phyloP scores from a whole-genome alignment of 805 yeast species.

The Candida golubevii region DNA sequence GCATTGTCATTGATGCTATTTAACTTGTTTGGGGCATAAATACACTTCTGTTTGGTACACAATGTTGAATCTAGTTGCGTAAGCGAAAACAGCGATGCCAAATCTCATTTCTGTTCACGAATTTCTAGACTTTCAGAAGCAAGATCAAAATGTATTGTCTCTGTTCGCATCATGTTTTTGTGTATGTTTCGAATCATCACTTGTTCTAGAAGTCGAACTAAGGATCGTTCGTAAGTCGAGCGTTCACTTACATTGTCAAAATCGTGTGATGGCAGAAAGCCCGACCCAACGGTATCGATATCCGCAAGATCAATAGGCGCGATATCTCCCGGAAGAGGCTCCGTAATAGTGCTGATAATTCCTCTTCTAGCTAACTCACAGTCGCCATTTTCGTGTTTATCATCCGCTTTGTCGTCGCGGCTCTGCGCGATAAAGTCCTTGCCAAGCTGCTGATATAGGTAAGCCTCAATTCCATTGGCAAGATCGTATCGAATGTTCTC shows the following conservation, averaged over 20 bases:
- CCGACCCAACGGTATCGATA: conserved; percentile 19
- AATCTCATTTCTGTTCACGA: too few relatives aligned
- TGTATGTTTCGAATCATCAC: conserved; percentile 9
- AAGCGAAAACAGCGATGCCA: too few relatives aligned
- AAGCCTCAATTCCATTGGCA: conserved; percentile 33
- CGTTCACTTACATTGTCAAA: conserved; percentile 32
- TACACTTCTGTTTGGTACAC: too few relatives aligned
- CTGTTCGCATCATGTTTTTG: not conserved
- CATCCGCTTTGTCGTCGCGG: conserved; percentile 12
- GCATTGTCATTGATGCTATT: conserved; percentile 23
- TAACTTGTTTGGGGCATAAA: conserved; percentile 11
- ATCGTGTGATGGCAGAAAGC: conserved; percentile 31
- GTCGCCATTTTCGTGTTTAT: conserved; percentile 11
- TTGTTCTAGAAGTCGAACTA: conserved; percentile 24
- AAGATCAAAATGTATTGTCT: conserved; percentile 24
- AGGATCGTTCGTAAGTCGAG: conserved; percentile 22
- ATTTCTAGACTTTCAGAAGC: conserved; percentile 19
- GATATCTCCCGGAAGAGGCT: conserved; percentile 12
- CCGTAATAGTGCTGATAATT: conserved; percentile 7
- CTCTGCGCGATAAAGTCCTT: conserved; percentile 13
- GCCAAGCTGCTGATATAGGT: conserved; percentile 33
- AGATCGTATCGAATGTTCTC: conserved; percentile 39
- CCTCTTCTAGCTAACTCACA: conserved; percentile 10
- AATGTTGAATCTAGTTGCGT: too few relatives aligned
- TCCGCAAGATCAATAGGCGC: conserved; percentile 16